Percentiles rank a stretch among this genome's conserved stretches.
phyloP scores from a whole-genome alignment of 2,329 filamentous ascomycete species.

The Penicillium sp. region DNA sequence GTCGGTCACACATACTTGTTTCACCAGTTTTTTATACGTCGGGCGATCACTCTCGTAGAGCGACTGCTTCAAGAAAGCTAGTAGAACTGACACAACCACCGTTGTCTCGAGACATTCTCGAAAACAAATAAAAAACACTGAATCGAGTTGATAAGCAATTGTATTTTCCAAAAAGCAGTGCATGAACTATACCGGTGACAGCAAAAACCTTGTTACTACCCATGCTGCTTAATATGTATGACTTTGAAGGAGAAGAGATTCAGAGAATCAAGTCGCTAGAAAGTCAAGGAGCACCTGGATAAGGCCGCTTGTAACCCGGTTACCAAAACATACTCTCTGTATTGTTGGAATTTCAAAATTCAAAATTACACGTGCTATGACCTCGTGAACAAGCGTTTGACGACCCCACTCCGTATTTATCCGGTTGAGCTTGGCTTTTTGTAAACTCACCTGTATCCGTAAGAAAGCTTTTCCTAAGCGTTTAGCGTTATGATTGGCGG shows the following conservation, averaged over 20 bases:
- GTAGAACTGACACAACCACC: constrained; percentile 82
- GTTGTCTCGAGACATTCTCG: constrained; percentile 80
- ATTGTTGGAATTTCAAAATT: not conserved
- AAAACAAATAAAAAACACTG: constrained; percentile 51
- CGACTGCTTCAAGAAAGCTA: constrained; percentile 82
- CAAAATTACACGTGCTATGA: not conserved
- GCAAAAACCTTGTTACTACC: constrained; percentile 25
- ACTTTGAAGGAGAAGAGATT: not conserved
- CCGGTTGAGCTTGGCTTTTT: not conserved
- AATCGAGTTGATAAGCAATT: not conserved
- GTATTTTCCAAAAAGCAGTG: not conserved
- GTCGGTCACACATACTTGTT: constrained; percentile 45
- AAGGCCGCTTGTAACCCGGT: not conserved
- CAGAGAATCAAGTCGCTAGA: not conserved
- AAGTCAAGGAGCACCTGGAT: not conserved
- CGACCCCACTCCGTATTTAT: not conserved
- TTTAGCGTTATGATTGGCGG: not conserved
- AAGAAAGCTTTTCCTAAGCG: not conserved
- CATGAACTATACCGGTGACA: constrained; percentile 17
- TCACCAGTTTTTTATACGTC: constrained; percentile 67
- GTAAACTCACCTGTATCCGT: not conserved
- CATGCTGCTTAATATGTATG: constrained; percentile 11
- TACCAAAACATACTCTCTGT: not conserved
- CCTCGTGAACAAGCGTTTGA: not conserved
- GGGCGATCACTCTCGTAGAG: constrained; percentile 62